A percentile compares a stretch with the other conserved stretches of the same genome.
Evolutionary conservation across 1,284 basidiomycete genomes (phyloP).

Genomic region (Ganoderma meredithae): DNA sequence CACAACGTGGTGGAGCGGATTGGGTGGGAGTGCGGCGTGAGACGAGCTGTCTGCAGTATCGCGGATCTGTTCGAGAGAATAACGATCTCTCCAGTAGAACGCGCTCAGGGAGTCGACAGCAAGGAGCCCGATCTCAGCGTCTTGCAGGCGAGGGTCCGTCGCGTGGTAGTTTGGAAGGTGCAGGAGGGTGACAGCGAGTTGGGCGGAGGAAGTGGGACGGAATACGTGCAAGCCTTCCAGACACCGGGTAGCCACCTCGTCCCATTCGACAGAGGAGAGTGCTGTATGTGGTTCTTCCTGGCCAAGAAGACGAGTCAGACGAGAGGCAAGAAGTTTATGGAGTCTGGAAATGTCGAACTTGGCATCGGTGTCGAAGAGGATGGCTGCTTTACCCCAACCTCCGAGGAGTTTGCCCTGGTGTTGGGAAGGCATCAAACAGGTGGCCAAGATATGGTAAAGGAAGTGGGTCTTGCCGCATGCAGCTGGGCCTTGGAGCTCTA

Average conservation of each 20-base stretch:
- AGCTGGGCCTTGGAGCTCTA: constrained; percentile 79
- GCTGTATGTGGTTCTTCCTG: constrained; percentile 7
- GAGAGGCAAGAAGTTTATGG: constrained; percentile 54
- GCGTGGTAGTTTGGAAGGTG: constrained; percentile 65
- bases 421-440: constrained; percentile 60
- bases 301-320: constrained; percentile 38
- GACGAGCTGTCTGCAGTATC: constrained; percentile 30
- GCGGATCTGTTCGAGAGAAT: constrained; percentile 62
- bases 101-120: constrained; percentile 79
- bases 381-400: constrained; percentile 69
- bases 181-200: constrained; percentile 71
- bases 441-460: constrained; percentile 68
- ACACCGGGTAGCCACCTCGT: constrained; percentile 47
- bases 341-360: constrained; percentile 67
- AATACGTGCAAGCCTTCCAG: constrained; percentile 70
- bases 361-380: constrained; percentile 73
- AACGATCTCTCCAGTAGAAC: constrained; percentile 81
- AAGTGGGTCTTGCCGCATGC: constrained; percentile 80
- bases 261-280: constrained; percentile 7
- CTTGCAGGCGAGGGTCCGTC: constrained; percentile 48
- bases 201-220: constrained; percentile 65
- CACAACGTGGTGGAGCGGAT: constrained; percentile 55
- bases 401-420: constrained; percentile 45
- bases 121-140: constrained; percentile 65
- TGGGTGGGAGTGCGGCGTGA: constrained; percentile 30